These are phyloP conservation scores for Codiaeum variegatum DNA, from an alignment of 441 rosid species.

Conservation along the genomic window DNA sequence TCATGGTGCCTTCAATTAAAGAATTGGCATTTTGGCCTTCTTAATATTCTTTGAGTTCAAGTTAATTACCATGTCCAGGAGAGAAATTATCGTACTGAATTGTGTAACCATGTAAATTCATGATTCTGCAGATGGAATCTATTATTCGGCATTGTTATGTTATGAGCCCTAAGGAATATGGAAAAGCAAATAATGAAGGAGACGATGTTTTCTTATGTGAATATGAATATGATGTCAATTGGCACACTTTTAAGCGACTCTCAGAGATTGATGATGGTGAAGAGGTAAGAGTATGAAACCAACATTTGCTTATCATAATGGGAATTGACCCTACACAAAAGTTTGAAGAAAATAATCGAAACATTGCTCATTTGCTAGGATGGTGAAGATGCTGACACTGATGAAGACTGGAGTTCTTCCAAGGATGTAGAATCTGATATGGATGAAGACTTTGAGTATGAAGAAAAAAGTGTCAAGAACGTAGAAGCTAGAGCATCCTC, in stretches of 20 bases:
- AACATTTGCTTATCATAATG: neutral
- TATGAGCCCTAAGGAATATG: constrained; percentile 65
- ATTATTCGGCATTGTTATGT: constrained; percentile 78
- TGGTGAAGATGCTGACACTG: constrained; percentile 58
- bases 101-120: constrained; percentile 7
- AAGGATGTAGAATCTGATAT: constrained; percentile 47
- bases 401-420: constrained; percentile 65
- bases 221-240: constrained; percentile 82
- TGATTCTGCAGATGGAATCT: constrained; percentile 65
- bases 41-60: neutral
- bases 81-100: constrained; percentile 4
- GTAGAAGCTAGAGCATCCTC: constrained; percentile 36
- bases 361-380: constrained; percentile 31
- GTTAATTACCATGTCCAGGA: neutral
- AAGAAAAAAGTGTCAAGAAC: constrained; percentile 41
- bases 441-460: constrained; percentile 61
- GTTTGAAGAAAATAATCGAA: constrained; percentile 5
- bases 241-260: constrained; percentile 89
- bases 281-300: constrained; percentile 36
- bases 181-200: constrained; percentile 66
- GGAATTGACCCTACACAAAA: constrained; percentile 10
- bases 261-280: constrained; percentile 61
- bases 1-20: neutral
- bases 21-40: neutral
- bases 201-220: constrained; percentile 92